Evolutionary conservation across 2,329 filamentous ascomycete genomes (phyloP), one percentile per base, ranked within the genome.

Genomic region (Corinectria fuckeliana): DNA sequence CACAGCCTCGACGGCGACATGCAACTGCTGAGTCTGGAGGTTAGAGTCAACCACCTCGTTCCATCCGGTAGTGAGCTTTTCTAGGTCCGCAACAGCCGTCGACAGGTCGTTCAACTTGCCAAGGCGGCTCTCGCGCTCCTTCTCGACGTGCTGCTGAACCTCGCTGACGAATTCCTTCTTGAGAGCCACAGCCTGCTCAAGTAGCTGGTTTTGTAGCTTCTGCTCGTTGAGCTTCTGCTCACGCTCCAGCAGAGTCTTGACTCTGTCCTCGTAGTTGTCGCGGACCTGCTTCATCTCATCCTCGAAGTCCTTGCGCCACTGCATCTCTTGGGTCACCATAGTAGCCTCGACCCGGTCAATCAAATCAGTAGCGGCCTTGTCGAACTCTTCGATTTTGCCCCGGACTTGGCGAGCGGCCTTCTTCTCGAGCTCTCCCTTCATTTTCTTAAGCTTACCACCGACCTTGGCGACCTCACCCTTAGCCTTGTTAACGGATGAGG

Each of bases 1-100:
- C 50, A 98, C 93, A 36, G 94, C 92, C 74, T 99, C 95, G 26
- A 98, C 91, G 18, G 95, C 95, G 32, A 99, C 92, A 73, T 97
- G 92, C 25, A 99, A 88, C 79, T 98, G 93, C 78, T 99, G 95
- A 1, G 95, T 97, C 77, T 91, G 90, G 63, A 98, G 86, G 78
- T 95, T 98, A 60, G 86, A 83, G 74, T 98, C 93, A 20, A 99
- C 88, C 34, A 98, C 92, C 38, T 88, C 87, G 77, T 94, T 96
- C 93, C 93, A 98, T 66, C 92, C 90, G 1, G 87, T 86, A 1
- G 93, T 96, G 54, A 99, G 86, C 76, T 89, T 88, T 80, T 97
- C 93, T 11, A 99, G 87, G 69, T 96, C 91, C 36, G 84, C 82
- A 16, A 99, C 91, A 11, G 89, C 89, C 30, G 86, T 81, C 16